Evolutionary conservation across 73 alveolate genomes (phyloP).

Genomic region (Paramecium primaurelia): DNA sequence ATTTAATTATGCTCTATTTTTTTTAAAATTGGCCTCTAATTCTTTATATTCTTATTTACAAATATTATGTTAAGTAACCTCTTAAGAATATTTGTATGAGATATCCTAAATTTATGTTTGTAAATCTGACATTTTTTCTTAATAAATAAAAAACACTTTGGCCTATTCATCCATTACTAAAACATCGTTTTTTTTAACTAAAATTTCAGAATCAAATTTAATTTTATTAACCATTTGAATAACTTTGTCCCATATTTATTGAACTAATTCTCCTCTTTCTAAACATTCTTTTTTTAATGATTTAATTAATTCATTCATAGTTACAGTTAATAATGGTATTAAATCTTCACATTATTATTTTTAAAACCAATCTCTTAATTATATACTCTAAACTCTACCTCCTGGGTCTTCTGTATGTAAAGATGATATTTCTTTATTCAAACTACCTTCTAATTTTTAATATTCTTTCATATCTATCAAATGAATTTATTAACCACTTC

Average conservation of each 20-base stretch:
- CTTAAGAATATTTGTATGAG: not conserved
- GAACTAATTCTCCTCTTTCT: slow-evolving; percentile 3
- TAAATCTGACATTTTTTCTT: not conserved
- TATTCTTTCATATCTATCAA: not conserved
- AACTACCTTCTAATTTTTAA: not conserved
- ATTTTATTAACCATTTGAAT: not conserved
- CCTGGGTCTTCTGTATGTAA: not conserved
- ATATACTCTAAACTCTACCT: not conserved
- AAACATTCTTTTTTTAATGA: not conserved
- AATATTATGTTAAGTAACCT: not conserved
- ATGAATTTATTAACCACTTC: not conserved
- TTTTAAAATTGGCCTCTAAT: not conserved
- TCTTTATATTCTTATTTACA: not conserved
- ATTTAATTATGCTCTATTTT: slow-evolving; percentile 9
- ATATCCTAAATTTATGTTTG: not conserved
- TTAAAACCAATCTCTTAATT: slow-evolving; percentile 25
- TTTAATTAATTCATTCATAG: not conserved
- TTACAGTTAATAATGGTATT: not conserved
- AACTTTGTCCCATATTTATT: not conserved
- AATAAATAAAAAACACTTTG: not conserved
- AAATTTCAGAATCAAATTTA: not conserved
- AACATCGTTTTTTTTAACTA: not conserved
- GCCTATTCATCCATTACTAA: slow-evolving; percentile 5
- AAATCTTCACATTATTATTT: not conserved
- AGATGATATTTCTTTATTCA: not conserved